Evolutionary conservation across 228 moss, liverwort and hornwort genomes (phyloP), one percentile per base, ranked within the genome.

Genomic region (Sphagnum fallax): DNA sequence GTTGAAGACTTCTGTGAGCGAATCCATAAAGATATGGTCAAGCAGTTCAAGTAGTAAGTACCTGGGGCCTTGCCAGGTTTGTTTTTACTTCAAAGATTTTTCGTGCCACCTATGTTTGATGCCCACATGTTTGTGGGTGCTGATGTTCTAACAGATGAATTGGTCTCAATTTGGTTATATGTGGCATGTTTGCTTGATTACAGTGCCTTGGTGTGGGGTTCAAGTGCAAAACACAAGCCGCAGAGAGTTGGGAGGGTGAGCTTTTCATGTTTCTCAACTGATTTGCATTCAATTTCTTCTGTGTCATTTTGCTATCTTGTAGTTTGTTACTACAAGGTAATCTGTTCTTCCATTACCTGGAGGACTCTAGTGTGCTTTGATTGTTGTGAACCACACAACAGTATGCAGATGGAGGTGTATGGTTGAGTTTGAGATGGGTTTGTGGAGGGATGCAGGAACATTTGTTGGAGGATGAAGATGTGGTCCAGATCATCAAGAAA

Each of bases 401-500:
- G 8, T 67, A 51, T 50, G 51, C 53, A 65, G 13, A 10, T 9
- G 32, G 65, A 65, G 49, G 47, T 48, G 0, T 4, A 65, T 48
- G 12, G 10, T 50, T 10, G 8, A 49, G 65, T 5, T 49, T 48
- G 6, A 65, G 47, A 4, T 4, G 8, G 6, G 48, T 10, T 13
- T 4, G 6, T 65, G 65, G 61, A 16, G 50, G 16, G 50, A 6
- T 64, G 50, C 75, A 86, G 80, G 94, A 91, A 60, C 94, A 94
- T 79, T 79, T 87, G 50, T 73, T 91, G 49, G 91, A 89, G 52
- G 94, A 91, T 69, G 91, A 94, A 70, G 94, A 91, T 67, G 94
- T 94, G 70, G 94, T 94, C 16, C 94, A 94, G 77, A 94, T 94
- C 66, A 91, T 94, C 72, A 94, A 94, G 81, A 94, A 94, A 82